These are phyloP conservation scores for Pichia heedii DNA, from an alignment of 805 yeast species.

Conservation along the genomic window DNA sequence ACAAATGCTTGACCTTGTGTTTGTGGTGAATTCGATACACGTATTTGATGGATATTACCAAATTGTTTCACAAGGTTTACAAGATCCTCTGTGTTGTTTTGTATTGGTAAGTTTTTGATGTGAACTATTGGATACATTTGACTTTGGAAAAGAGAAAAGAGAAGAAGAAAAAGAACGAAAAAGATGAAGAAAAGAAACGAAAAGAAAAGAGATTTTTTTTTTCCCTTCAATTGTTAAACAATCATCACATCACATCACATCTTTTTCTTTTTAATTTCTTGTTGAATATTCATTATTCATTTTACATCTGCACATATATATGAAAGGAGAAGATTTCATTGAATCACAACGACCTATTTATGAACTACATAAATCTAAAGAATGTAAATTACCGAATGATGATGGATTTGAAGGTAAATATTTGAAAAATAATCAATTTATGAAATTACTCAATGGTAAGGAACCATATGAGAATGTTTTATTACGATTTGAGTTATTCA, in stretches of 20 bases:
- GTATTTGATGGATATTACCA: slow-evolving; percentile 48
- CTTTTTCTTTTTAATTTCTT: too few relatives aligned
- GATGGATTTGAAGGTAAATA: slow-evolving; percentile 6
- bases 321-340: slow-evolving; percentile 22
- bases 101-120: slow-evolving; percentile 52
- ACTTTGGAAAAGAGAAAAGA: too few relatives aligned
- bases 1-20: slow-evolving; percentile 47
- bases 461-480: slow-evolving; percentile 32
- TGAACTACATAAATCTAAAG: slow-evolving; percentile 15
- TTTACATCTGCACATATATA: too few relatives aligned
- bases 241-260: too few relatives aligned
- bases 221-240: too few relatives aligned
- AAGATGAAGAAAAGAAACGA: too few relatives aligned
- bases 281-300: too few relatives aligned
- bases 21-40: slow-evolving; percentile 31
- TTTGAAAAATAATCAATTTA: slow-evolving; percentile 20
- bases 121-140: slow-evolving; percentile 27
- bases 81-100: slow-evolving; percentile 35
- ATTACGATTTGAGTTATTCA: slow-evolving; percentile 34
- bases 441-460: slow-evolving; percentile 33
- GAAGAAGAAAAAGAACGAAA: too few relatives aligned
- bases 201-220: too few relatives aligned
- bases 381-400: background rate
- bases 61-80: slow-evolving; percentile 45
- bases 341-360: slow-evolving; percentile 27